Evolutionary conservation across 2,329 filamentous ascomycete species (phyloP).

Genomic region (Ceratocystis alfenasii): DNA sequence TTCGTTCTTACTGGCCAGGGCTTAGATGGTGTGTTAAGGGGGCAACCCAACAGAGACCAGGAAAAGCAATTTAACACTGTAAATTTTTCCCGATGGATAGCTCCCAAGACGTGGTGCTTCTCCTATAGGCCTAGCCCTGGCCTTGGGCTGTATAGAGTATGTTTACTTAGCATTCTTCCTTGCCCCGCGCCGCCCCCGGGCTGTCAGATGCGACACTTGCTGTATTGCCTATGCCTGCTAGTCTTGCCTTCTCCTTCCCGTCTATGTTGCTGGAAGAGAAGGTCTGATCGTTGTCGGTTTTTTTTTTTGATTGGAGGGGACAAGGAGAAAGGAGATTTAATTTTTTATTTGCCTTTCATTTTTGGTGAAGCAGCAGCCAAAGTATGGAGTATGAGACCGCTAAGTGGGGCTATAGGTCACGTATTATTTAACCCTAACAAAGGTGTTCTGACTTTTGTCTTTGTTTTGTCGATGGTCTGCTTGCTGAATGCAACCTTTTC

Average conservation of each 20-base stretch:
- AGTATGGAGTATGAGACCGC: no score
- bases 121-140: not conserved
- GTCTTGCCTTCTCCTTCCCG: not conserved
- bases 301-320: not conserved
- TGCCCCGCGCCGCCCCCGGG: slow-evolving; percentile 6
- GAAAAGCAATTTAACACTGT: no score
- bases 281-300: not conserved
- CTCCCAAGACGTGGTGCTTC: no score
- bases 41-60: not conserved
- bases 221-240: slow-evolving; percentile 10
- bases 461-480: no score
- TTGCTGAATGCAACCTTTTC: no score
- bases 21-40: not conserved
- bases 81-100: no score
- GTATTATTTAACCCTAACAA: no score
- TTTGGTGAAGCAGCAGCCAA: no score
- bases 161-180: no score
- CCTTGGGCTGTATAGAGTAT: not conserved
- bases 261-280: not conserved
- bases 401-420: no score
- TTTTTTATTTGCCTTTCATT: not conserved
- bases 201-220: slow-evolving; percentile 12
- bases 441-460: no score
- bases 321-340: not conserved
- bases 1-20: not conserved